Base-by-base conservation (phyloP, 2,329 filamentous ascomycete genomes). In the Sporothrix curviconia region DNA sequence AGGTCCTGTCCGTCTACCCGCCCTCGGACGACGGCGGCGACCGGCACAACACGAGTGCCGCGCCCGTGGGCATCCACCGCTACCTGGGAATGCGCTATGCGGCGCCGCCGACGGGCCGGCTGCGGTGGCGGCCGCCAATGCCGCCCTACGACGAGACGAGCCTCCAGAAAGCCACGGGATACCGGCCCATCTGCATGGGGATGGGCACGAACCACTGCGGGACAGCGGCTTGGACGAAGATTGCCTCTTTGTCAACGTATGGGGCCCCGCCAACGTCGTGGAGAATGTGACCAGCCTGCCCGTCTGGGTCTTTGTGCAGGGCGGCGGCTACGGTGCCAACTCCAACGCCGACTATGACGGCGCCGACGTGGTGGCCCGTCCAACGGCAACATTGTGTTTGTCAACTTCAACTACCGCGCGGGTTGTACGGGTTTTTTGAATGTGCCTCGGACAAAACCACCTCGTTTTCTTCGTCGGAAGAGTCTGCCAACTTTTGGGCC, bases 181-280 rank as follows among this genome's bases (percentile, higher is more conserved):
- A 52, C 32, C 15, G 25, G 17, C 36, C 52, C 1, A 32, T 52
- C 46, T 59, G 57, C 6, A 61, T 66, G 1, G 81, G 81, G 0
- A 78, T 85, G 19, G 55, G 55, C 15, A 34, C 9, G n/a, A 7
- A 17, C 30, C 32, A 4, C 8, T 7, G 24, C 43, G 24, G 12
- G 54, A 17, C 12, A 12, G 19, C 32, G 25, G 25, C 4, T 25
- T 47, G 25, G 49, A 46, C 34, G 85, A 89, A 65, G 85, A 89
- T 63, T 92, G 89, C 66, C 76, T 92, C 2, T 86, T 85, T 61
- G 73, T 90, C 9, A 79, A 86, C 56, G 75, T 86, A 7, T 85
- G 80, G 63, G 82, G 85, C 0, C 83, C 86, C 0, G 78, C 71
- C 12, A 11, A 22, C 6, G 15, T 30, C n/a, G 39, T 30, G 50